A percentile compares a stretch with the other conserved stretches of the same genome.
Evolutionary conservation across 129 eudicot species (phyloP).

Genomic region (Ambrosia artemisiifolia): DNA sequence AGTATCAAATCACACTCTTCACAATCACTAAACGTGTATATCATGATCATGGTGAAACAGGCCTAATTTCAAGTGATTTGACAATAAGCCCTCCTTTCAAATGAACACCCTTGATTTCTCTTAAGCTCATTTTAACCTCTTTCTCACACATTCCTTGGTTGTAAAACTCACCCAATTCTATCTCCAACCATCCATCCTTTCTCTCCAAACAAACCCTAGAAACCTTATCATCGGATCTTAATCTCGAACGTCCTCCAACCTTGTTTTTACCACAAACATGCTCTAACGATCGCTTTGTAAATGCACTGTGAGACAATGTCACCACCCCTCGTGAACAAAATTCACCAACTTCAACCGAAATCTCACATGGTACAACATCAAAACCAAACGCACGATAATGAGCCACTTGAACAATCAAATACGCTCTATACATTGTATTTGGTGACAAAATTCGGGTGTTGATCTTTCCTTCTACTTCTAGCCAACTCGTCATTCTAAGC

Average conservation of each 20-base stretch:
- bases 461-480: constrained; percentile 52
- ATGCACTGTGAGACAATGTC: constrained; percentile 1
- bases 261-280: neutral
- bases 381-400: constrained; percentile 52
- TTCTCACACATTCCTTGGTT: constrained; percentile 16
- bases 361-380: constrained; percentile 38
- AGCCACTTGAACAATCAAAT: constrained; percentile 42
- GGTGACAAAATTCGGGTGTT: constrained; percentile 43
- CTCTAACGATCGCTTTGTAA: neutral
- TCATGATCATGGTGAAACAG: neutral
- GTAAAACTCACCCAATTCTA: constrained; percentile 47
- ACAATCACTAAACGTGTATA: too few species aligned
- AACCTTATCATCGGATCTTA: neutral
- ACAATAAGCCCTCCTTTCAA: constrained; percentile 52
- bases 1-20: too few species aligned
- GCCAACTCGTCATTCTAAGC: constrained; percentile 62
- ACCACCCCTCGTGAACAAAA: constrained; percentile 21
- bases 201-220: constrained; percentile 11
- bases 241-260: neutral
- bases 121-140: constrained; percentile 45
- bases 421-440: constrained; percentile 50
- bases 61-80: constrained; percentile 48
- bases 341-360: constrained; percentile 41
- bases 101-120: constrained; percentile 39
- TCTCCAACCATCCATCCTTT: constrained; percentile 59